phyloP scores from a whole-genome alignment of 2,329 filamentous ascomycete genomes.

The Seiridium unicorne region DNA sequence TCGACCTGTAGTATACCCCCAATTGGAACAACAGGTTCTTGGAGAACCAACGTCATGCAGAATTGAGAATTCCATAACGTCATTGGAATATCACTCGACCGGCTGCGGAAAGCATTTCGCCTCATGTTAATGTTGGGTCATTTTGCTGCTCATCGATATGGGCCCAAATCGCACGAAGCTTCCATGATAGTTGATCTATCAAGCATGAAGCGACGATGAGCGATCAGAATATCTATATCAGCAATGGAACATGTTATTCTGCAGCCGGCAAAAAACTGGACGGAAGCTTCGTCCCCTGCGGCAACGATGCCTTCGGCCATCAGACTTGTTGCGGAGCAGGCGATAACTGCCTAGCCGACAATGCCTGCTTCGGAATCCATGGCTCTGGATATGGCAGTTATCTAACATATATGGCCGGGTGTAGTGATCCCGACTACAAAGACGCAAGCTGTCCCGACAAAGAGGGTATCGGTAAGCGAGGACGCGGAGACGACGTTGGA shows the following conservation, averaged over 20 bases:
- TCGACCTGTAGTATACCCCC: too few species aligned
- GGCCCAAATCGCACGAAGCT: too few species aligned
- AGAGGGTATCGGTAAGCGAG: constrained; percentile 10
- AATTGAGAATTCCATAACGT: too few species aligned
- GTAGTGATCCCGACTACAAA: constrained; percentile 13
- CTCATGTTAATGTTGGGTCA: too few species aligned
- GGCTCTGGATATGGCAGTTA: constrained; percentile 12
- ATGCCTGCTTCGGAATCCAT: constrained; percentile 13
- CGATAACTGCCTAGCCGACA: constrained; percentile 14
- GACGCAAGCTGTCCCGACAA: constrained; percentile 12
- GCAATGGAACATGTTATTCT: constrained; percentile 16
- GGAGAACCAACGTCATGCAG: too few species aligned
- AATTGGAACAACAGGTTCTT: too few species aligned
- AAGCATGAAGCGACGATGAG: constrained; percentile 1
- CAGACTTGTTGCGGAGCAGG: constrained; percentile 14
- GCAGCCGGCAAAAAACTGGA: constrained; percentile 11
- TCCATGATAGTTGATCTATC: constrained; percentile 11
- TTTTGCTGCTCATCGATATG: too few species aligned
- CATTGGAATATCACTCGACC: too few species aligned
- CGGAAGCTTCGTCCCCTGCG: constrained; percentile 16
- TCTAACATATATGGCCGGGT: constrained; percentile 16
- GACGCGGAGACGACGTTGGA: neutral
- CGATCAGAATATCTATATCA: constrained; percentile 11
- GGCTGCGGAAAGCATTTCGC: too few species aligned
- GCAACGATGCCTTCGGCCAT: constrained; percentile 15